Conservation (phyloP, 2,329 filamentous ascomycete species). For the Fusarium sp. region DNA sequence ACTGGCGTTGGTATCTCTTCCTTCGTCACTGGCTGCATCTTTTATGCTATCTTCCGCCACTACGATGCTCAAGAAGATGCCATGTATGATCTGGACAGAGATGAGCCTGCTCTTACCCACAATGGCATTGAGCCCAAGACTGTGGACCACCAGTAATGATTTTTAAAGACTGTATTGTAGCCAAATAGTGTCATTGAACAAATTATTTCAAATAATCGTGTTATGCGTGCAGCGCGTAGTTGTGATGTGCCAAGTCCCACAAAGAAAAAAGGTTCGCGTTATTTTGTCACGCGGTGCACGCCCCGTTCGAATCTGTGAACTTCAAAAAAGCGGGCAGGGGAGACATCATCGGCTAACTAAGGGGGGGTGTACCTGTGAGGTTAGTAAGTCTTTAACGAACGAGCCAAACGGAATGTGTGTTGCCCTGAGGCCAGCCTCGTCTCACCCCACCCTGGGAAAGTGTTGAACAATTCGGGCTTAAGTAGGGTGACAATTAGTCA, state of each 20-base stretch:
- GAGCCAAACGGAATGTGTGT: neutral
- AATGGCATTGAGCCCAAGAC: constrained; percentile 17
- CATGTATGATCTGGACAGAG: constrained; percentile 53
- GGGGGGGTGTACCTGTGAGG: neutral
- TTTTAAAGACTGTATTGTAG: neutral
- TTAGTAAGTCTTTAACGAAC: neutral
- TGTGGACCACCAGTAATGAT: constrained; percentile 28
- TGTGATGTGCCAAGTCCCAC: neutral
- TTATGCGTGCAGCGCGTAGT: neutral
- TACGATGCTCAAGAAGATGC: constrained; percentile 52
- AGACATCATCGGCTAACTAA: neutral
- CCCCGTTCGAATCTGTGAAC: neutral
- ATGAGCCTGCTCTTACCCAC: constrained; percentile 44
- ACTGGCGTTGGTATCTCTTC: constrained; percentile 63
- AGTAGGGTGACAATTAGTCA: neutral
- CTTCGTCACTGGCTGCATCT: constrained; percentile 60
- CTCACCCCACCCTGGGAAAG: neutral
- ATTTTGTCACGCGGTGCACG: neutral
- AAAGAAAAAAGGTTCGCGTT: neutral
- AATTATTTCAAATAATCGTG: neutral
- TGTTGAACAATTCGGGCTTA: neutral
- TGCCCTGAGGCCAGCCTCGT: neutral
- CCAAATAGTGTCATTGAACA: neutral
- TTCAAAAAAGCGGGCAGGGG: neutral
- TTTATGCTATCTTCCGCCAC: constrained; percentile 58